Conservation (phyloP, 2,329 filamentous ascomycete species). For the Cercospora beticola region DNA sequence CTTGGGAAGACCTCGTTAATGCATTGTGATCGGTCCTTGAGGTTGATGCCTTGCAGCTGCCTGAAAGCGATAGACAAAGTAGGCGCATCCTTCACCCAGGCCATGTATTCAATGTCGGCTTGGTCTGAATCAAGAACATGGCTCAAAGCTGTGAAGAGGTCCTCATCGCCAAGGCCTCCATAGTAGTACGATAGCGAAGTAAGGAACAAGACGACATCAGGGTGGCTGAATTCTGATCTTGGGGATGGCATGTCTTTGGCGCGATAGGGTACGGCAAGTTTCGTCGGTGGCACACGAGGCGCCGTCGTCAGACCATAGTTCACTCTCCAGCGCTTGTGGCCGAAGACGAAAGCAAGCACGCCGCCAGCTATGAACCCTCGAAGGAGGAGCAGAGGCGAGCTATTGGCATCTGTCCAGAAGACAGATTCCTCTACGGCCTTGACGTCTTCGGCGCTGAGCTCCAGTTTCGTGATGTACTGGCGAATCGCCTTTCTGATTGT, state of each 20-base stretch:
- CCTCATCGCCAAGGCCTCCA: constrained; percentile 49
- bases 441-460: constrained; percentile 15
- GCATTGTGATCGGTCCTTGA: constrained; percentile 30
- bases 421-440: constrained; percentile 15
- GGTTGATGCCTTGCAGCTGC: constrained; percentile 31
- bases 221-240: constrained; percentile 66
- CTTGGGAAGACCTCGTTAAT: constrained; percentile 38
- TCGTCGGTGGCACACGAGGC: constrained; percentile 47
- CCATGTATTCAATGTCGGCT: constrained; percentile 30
- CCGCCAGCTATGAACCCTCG: constrained; percentile 62
- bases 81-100: constrained; percentile 23
- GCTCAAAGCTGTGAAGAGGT: constrained; percentile 45
- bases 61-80: constrained; percentile 22
- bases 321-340: constrained; percentile 66
- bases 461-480: constrained; percentile 25
- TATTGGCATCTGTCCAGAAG: constrained; percentile 23
- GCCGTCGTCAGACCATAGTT: constrained; percentile 47
- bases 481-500: constrained; percentile 20
- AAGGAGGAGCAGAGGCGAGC: constrained; percentile 53
- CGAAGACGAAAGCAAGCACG: constrained; percentile 59
- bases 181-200: constrained; percentile 70
- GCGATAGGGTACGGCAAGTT: constrained; percentile 64
- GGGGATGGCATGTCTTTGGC: constrained; percentile 63
- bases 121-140: constrained; percentile 30
- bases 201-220: constrained; percentile 64